Evolutionary conservation across 169 alveolate genomes (phyloP), one percentile per base, ranked within the genome.

Genomic region (Eimeria sp.): DNA sequence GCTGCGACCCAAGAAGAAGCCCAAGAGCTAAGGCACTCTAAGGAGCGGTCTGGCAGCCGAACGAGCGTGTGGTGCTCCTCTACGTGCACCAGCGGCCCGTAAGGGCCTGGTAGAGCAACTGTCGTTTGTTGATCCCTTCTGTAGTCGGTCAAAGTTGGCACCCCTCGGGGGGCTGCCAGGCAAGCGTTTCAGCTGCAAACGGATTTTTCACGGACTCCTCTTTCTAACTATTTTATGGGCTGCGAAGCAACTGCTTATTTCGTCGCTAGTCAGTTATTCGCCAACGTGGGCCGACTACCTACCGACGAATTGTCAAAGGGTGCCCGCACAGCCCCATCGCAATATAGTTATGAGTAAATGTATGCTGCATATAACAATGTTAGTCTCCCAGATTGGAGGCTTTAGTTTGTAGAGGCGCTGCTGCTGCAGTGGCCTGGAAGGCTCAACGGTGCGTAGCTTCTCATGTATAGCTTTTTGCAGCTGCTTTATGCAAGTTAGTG

Each of bases 1-100:
- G 98, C 98, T 99, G 97, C 98, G 99, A 97, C 99, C 99, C 96
- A 99, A 99, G 99, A 99, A 99, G 99, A 99, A 99, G 99, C 99
- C 99, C 74, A 97, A 97, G 98, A 88, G 76, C 74, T 88, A 60
- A 96, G 56, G 23, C 1, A 40, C 33, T 37, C 4, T 14, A 40
- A 40, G 33, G 14, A 8, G 18, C 33, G 54, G 30, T 56, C 54
- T 6, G 83, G 83, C 30, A 74, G 14, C 54, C 58, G 14, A 37
- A 40, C 58, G 30, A 74, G 18, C 83, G 8, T 37, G 8, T 18
- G 33, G 23, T 74, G 18, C 56, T 58, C 37, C 18, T 20, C 9
- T 33, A 40, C 20, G 83, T 74, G 83, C 83, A 18, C 33, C 33
- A 40, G 83, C 23, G 2, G 30, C 58, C 83, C 33, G 27, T 74